Base-by-base conservation (phyloP, 2,329 filamentous ascomycete species). In the Pseudocercospora musae region DNA sequence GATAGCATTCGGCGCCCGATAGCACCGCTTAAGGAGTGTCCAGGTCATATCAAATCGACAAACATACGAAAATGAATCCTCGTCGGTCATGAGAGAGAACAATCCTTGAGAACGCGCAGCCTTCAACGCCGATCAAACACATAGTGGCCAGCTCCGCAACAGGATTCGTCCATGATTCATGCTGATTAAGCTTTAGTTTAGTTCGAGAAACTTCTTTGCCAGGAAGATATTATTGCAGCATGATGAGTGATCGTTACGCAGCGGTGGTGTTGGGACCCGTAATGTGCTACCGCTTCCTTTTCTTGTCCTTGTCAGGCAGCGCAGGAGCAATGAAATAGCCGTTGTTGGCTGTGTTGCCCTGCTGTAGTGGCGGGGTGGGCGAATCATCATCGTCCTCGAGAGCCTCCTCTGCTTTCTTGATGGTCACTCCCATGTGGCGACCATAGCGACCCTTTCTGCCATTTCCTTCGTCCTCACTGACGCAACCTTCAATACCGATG, bases 401-500 rank as follows among this genome's bases (percentile, higher is more conserved):
- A 15, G 61, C 69, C 25, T 67, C 69, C 8, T 70, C 72, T 33
- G 66, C 74, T 72, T 87, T 87, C 78, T 88, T 88, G 66, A 89
- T 83, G 0, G 86, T 80, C 31, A 89, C 86, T 58, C 87, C 85
- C 87, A 89, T 87, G 74, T 89, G 84, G 62, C 87, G 82, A 63
- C 87, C 86, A 71, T 97, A 98, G 62, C 95, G 89, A 66, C 95
- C 95, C 78, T 97, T 98, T 73, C 95, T 90, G 67, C 94, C 95
- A 76, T 98, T 98, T 67, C 92, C 92, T 78, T 99, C 95, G 71
- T 99, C 95, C 78, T 99, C 95, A 77, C 93, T 97, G 77, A 99
- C 87, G 77, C 95, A 99, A 67, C 94, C 91, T 69, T 98, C 95
- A 63, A 92, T 87, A 61, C 90, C 90, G 71, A 99, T 91, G 20